phyloP scores from a whole-genome alignment of 192 early-diverging fungal species.

The Rhizophagus sp. region DNA sequence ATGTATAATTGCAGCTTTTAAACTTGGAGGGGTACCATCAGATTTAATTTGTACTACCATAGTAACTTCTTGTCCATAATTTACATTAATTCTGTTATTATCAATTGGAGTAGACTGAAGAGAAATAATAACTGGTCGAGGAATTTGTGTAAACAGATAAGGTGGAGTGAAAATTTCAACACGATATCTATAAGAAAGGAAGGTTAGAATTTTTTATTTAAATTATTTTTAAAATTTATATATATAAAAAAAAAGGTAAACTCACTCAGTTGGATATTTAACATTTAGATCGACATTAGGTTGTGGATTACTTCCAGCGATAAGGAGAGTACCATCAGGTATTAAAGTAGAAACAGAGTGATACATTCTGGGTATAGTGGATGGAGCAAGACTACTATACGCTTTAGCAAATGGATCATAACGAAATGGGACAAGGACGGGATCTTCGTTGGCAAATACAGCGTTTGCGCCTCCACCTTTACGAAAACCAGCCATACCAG shows the following conservation, averaged over 20 bases:
- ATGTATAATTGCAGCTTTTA: too few relatives aligned
- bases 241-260: neutral
- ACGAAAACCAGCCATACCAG: conserved; percentile 51
- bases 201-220: too few relatives aligned
- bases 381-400: conserved; percentile 38
- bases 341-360: conserved; percentile 55
- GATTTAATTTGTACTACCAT: too few relatives aligned
- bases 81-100: too few relatives aligned
- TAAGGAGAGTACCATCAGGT: conserved; percentile 46
- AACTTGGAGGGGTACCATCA: too few relatives aligned
- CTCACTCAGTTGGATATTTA: conserved; percentile 50
- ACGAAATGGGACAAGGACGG: conserved; percentile 51
- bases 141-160: too few relatives aligned
- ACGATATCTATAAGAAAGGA: too few relatives aligned
- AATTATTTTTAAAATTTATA: too few relatives aligned
- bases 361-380: conserved; percentile 63
- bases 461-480: conserved; percentile 29
- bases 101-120: too few relatives aligned
- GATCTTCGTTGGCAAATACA: conserved; percentile 37
- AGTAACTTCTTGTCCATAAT: too few relatives aligned
- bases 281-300: conserved; percentile 24
- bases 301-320: conserved; percentile 43
- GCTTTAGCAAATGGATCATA: conserved; percentile 51
- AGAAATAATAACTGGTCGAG: too few relatives aligned
- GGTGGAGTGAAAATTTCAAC: too few relatives aligned